Evolutionary conservation across 2,329 filamentous ascomycete genomes (phyloP), one percentile per base, ranked within the genome.

Genomic region (Aspergillus fumigatiaffinis): DNA sequence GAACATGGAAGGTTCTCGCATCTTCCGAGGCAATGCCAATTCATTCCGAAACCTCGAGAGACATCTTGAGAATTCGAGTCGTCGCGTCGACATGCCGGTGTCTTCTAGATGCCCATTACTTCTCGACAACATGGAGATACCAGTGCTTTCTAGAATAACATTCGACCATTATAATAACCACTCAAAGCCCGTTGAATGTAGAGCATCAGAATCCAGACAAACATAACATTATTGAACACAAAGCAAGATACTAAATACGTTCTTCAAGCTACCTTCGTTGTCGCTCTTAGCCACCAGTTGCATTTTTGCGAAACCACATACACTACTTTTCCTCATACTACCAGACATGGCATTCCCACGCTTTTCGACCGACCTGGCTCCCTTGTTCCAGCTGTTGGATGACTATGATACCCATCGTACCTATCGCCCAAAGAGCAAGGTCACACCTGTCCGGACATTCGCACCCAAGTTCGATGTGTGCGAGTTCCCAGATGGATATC

Each of bases 381-480:
- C 76, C 12, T 68, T 79, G 55, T 76, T 79, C 67, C 73, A 69
- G 48, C 68, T 79, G 25, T 67, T 79, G 51, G 75, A 78, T 50
- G 73, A 76, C 65, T 76, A 75, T 54, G 68, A 75, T 60, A 54
- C 63, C 66, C 69, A 73, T 66, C 69, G 69, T 46, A 57, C 69
- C 50, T 54, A 49, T 50, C 55, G 63, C 49, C 60, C 66, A 46
- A 61, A 53, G 52, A 53, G 29, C 42, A 52, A 60, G 26, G 47
- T 54, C 50, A 62, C 52, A 35, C 46, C 60, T 41, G 63, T 66
- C 59, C 71, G 52, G 44, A 65, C 69, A 14, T 79, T 79, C 60
- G 60, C 66, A 14, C 73, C 74, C 57, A 63, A 70, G 57, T 79
- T 80, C 54, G 78, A 80, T 59, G 76, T 80, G 25, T 70, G 74